These are phyloP conservation scores for Candida gigantensis DNA, from an alignment of 1,139 yeast species.

Conservation along the genomic window DNA sequence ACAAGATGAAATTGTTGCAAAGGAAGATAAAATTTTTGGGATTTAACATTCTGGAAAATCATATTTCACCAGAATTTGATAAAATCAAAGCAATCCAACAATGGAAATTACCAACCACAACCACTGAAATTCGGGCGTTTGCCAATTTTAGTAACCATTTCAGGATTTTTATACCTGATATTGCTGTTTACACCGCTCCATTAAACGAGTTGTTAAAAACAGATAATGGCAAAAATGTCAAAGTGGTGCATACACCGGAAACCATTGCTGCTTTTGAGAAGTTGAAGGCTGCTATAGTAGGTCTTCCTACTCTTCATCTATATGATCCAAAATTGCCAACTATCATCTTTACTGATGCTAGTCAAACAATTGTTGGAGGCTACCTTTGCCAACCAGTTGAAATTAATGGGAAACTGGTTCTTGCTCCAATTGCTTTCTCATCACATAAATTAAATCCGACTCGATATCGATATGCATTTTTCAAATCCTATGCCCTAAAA, in stretches of 20 bases:
- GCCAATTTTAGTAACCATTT: conserved; percentile 1
- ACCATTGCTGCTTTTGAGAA: neutral
- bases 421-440: conserved; percentile 1
- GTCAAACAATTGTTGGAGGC: neutral
- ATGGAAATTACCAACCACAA: conserved; percentile 1
- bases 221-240: neutral
- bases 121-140: conserved; percentile 1
- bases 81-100: neutral
- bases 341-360: conserved; percentile 1
- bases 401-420: neutral
- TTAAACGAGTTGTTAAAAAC: conserved; percentile 1
- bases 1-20: neutral
- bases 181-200: neutral
- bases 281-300: neutral
- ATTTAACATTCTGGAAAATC: neutral
- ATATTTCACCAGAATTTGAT: neutral
- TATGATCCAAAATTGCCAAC: neutral
- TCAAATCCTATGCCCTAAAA: too few species aligned
- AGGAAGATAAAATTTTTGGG: neutral
- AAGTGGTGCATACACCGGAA: neutral
- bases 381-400: neutral
- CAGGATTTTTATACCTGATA: neutral
- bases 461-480: neutral
- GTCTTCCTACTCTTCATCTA: neutral
- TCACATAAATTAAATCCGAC: neutral